Base-by-base conservation (phyloP, 2,329 filamentous ascomycete genomes). In the Seiridium unicorne region DNA sequence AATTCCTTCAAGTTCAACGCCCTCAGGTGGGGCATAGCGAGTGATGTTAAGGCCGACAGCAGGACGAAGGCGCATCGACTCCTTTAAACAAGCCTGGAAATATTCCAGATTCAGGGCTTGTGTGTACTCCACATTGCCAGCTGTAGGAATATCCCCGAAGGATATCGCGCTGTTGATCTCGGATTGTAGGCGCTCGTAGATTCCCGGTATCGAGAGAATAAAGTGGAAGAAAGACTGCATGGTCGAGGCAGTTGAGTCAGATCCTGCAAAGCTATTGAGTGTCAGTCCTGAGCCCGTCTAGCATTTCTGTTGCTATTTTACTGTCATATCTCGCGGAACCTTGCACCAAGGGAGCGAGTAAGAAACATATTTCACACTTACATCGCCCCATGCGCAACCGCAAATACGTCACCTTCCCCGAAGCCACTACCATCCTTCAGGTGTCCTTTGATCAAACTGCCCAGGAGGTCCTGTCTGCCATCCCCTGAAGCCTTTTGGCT, bases 201-300 rank as follows among this genome's bases (percentile, higher is more conserved):
- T 74, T 0, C 65, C 69, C 1, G 74, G 72, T 31, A 79, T 76
- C 44, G 79, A 76, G 8, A 84, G 74, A 0, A 81, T 73, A 47
- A 78, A 77, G 73, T 78, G 81, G 73, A 82, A 83, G 69, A 84
- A 82, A 59, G 81, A 83, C 63, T 84, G 81, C 81, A 84, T 84
- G 0, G 81, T 84, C 6, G 81, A 84, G 9, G 84, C 84, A 0
- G 84, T 86, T 0, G 84, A 85, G 71, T 87, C 84, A 26, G 84
- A 85, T 34, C 85, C 85, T 13, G 84, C 84, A 66, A 86, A 83
- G 63, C 81, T 84, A 47, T 34, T 10, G 26, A n/a, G 0, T 5
- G 4, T n/a, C 4, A 34, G 40, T 47, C 26, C 2, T 3, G n/a
- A 26, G 10, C 47, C 5, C 8, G 11, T 49, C 31, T 31, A 18